Evolutionary conservation across 108 stramenopile species (phyloP).

Genomic region (Chaetoceros muelleri): DNA sequence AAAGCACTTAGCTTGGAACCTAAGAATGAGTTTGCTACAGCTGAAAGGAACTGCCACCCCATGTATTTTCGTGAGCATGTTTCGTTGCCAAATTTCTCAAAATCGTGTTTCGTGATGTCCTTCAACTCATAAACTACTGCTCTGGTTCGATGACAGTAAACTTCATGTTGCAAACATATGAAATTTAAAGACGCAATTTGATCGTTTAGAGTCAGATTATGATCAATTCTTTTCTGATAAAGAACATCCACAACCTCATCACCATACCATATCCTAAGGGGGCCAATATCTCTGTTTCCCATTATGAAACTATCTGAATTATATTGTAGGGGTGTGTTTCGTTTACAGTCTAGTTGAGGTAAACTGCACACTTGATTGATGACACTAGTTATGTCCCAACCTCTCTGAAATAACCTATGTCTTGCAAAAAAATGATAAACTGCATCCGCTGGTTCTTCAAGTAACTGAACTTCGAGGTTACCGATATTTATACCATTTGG

Average conservation of each 20-base stretch:
- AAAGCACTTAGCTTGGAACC: too few relatives aligned
- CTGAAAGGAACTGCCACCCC: slow-evolving; percentile 24
- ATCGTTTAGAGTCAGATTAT: slow-evolving; percentile 23
- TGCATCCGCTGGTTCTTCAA: slow-evolving; percentile 35
- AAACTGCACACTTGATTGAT: slow-evolving; percentile 23
- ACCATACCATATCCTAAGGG: slow-evolving; percentile 25
- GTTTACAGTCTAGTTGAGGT: slow-evolving; percentile 22
- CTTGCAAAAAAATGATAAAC: slow-evolving; percentile 22
- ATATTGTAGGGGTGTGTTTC: slow-evolving; percentile 25
- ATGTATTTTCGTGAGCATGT: slow-evolving; percentile 32
- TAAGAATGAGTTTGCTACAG: slow-evolving; percentile 19
- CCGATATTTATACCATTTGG: slow-evolving; percentile 18
- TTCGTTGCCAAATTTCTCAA: slow-evolving; percentile 34
- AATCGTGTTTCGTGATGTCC: slow-evolving; percentile 34
- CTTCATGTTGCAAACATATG: slow-evolving; percentile 25
- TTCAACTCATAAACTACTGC: slow-evolving; percentile 25
- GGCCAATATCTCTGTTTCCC: slow-evolving; percentile 13
- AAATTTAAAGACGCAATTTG: slow-evolving; percentile 22
- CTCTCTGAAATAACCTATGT: slow-evolving; percentile 30
- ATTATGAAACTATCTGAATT: slow-evolving; percentile 22
- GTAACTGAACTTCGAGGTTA: slow-evolving; percentile 20
- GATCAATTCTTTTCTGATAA: slow-evolving; percentile 13
- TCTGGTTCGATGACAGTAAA: slow-evolving; percentile 18
- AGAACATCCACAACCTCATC: slow-evolving; percentile 38
- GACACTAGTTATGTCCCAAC: slow-evolving; percentile 26